Conservation (phyloP, 2,329 filamentous ascomycete genomes). For the Neonectria neomacrospora region DNA sequence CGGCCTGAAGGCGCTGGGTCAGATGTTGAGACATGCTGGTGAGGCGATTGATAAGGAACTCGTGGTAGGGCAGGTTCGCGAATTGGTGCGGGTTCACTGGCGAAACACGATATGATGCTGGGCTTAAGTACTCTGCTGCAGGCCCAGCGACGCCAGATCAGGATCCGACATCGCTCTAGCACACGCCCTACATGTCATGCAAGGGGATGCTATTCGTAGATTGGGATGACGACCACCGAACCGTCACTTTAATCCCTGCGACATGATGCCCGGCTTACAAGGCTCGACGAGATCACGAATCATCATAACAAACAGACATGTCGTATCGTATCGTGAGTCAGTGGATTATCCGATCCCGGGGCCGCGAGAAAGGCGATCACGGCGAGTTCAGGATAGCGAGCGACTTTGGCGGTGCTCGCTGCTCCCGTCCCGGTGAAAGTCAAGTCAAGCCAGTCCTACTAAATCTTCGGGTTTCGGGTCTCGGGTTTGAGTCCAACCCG, state of each 20-base stretch:
- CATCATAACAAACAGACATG: no score
- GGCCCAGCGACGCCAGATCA: background rate
- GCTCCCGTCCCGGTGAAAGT: background rate
- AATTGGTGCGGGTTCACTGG: background rate
- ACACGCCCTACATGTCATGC: slow-evolving; percentile 1
- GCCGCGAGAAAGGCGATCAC: background rate
- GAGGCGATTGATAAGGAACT: background rate
- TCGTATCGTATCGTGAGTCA: background rate
- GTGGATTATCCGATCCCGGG: background rate
- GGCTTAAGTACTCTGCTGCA: background rate
- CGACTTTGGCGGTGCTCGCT: background rate
- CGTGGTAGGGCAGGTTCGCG: background rate
- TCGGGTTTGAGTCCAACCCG: slow-evolving; percentile 8
- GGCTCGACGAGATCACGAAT: background rate
- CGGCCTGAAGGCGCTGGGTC: slow-evolving; percentile 35
- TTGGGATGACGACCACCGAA: background rate
- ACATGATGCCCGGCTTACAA: background rate
- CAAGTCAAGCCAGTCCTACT: background rate
- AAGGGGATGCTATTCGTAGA: slow-evolving; percentile 21
- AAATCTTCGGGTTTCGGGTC: slow-evolving; percentile 21
- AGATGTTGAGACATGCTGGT: slow-evolving; percentile 36
- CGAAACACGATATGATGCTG: background rate
- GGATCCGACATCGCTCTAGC: slow-evolving; percentile 7
- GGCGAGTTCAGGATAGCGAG: background rate
- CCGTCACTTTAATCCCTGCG: background rate